Percentiles rank a stretch among this genome's conserved stretches.
phyloP scores from a whole-genome alignment of 495 filamentous ascomycete species.

The Saxophila tyrrhenica region DNA sequence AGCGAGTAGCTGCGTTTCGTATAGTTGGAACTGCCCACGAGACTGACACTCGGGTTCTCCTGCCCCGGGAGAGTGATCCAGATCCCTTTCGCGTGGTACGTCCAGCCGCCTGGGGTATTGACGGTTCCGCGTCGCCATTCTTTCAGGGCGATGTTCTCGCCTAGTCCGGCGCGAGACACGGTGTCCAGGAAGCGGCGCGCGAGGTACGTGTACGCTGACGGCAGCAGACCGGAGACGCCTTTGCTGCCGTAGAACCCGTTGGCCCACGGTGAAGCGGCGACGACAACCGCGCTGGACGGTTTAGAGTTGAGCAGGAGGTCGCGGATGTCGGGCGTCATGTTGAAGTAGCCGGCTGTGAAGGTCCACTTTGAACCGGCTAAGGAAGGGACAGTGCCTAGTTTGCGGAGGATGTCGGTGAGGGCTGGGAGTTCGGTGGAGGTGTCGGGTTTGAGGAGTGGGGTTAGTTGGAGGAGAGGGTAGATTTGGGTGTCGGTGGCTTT shows the following conservation, averaged over 20 bases:
- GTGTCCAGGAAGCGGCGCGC: constrained; percentile 68
- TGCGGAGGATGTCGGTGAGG: constrained; percentile 59
- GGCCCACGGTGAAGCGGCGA: constrained; percentile 87
- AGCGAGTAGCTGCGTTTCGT: constrained; percentile 86
- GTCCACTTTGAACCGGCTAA: constrained; percentile 68
- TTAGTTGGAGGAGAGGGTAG: constrained; percentile 78
- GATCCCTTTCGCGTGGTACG: constrained; percentile 94
- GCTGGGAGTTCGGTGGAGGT: constrained; percentile 81
- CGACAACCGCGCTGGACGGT: constrained; percentile 59
- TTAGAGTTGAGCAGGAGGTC: constrained; percentile 62
- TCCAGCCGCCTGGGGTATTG: constrained; percentile 74
- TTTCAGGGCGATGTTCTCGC: constrained; percentile 53
- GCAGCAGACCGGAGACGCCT: constrained; percentile 80
- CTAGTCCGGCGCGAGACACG: constrained; percentile 49
- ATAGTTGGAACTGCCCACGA: constrained; percentile 91
- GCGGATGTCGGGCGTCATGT: constrained; percentile 74
- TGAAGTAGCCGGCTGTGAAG: constrained; percentile 97
- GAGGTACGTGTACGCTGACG: constrained; percentile 81
- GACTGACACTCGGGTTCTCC: constrained; percentile 56
- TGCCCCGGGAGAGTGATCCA: constrained; percentile 63
- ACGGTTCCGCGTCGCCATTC: constrained; percentile 85
- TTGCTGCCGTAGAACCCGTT: constrained; percentile 92
- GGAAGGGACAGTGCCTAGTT: constrained; percentile 46
- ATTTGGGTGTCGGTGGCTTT: constrained; percentile 52
- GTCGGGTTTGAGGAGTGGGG: constrained; percentile 65